Evolutionary conservation across 495 filamentous ascomycete genomes (phyloP).

Genomic region (Aspergillus ostianus): DNA sequence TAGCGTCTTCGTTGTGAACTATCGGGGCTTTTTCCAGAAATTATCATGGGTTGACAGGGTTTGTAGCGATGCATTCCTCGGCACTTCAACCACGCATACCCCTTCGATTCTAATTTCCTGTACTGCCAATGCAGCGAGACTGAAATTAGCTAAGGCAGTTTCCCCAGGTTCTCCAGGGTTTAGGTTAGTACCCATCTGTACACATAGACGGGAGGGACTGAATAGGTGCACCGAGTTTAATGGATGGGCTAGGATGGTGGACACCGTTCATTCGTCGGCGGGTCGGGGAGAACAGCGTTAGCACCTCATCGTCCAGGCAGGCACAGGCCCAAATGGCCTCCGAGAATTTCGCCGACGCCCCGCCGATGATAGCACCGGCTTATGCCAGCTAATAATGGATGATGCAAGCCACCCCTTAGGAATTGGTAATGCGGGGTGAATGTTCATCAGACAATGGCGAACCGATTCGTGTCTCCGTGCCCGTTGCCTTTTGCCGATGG

Average conservation of each 20-base stretch:
- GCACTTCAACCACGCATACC: background rate
- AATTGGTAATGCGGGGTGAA: constrained; percentile 1
- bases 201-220: no score
- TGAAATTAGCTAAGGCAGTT: background rate
- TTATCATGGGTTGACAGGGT: no score
- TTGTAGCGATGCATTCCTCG: background rate
- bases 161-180: background rate
- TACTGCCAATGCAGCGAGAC: background rate
- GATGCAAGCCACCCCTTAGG: background rate
- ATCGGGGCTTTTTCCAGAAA: no score
- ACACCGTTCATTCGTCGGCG: no score
- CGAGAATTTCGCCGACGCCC: constrained; percentile 31
- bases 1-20: no score
- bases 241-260: no score
- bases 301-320: background rate
- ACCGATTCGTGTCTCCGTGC: no score
- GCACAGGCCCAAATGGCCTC: constrained; percentile 4
- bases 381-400: background rate
- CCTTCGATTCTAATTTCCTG: background rate
- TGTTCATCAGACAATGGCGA: background rate
- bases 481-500: background rate
- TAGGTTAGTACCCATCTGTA: background rate
- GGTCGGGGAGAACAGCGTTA: no score
- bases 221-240: no score
- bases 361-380: constrained; percentile 13